Evolutionary conservation across 352 stramenopile species (phyloP), one percentile per base, ranked within the genome.

Genomic region (Globisporangium spinosum): DNA sequence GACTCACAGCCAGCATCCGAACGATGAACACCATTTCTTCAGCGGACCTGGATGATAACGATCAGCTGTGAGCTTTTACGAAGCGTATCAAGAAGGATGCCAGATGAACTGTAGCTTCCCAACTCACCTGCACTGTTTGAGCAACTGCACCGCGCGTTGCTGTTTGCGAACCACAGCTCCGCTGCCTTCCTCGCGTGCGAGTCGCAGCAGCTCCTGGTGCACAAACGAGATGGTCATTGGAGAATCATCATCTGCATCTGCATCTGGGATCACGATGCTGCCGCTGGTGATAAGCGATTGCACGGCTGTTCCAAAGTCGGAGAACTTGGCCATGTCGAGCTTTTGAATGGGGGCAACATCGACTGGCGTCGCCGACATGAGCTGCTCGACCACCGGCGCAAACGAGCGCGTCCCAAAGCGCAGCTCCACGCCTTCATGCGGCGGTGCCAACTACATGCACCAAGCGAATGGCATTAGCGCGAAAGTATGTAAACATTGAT

Each of bases 341-440:
- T 35, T 47, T 12, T 49, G 60, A n/a, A 32, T 67, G 62, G 3
- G n/a, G 53, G 65, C 23, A 64, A 22, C 60, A 89, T 63, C 57
- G 83, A n/a, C 47, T 74, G 71, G 35, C 81, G 64, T 38, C 79
- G 70, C 17, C 22, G 71, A 58, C 53, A 74, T 23, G 60, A 90
- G 65, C 55, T 83, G 76, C 20, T 78, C 68, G 9, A 95, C 58
- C 47, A 94, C 73, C 2, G 80, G 70, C 7, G 77, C 77, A 58
- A 94, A 93, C 60, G 68, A 82, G 55, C 89, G 89, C 63, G 77
- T 66, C 13, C 78, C 79, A 51, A 95, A 92, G 9, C 82, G 85
- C 17, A 95, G 72, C 71, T 95, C 85, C 20, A 93, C 73, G 20
- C 87, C 85, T 58, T 89, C 75, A 56, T 94, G 79, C 0, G 85